A percentile compares a stretch with the other conserved stretches of the same genome.
Conservation (phyloP, 306 rosid species). For the Quercus rubra region DNA sequence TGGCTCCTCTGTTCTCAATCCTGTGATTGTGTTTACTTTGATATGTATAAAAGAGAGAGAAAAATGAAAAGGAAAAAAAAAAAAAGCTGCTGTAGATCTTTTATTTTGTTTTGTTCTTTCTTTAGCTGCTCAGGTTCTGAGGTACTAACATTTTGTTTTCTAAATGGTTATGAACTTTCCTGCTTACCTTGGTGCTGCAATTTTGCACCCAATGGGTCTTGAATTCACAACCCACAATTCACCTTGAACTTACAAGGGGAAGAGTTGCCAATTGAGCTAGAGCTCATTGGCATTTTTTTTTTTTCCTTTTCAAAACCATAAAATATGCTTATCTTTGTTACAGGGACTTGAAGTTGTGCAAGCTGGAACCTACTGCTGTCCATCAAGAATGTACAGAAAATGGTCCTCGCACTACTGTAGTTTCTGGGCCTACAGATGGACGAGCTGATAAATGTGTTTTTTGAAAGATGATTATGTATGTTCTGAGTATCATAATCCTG, state of each 20-base stretch:
- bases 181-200: not conserved
- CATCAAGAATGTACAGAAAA: constrained; percentile 10
- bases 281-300: not conserved
- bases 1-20: too few species aligned
- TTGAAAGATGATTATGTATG: constrained; percentile 16
- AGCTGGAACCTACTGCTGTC: constrained; percentile 14
- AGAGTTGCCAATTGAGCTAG: too few species aligned
- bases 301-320: not conserved
- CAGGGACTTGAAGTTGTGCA: constrained; percentile 32
- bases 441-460: constrained; percentile 14
- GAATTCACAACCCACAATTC: too few species aligned
- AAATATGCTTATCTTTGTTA: not conserved
- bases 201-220: not conserved
- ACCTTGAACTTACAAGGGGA: too few species aligned
- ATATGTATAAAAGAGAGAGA: not conserved
- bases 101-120: not conserved
- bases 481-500: constrained; percentile 23
- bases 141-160: not conserved
- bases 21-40: not conserved
- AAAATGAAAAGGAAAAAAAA: too few species aligned
- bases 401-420: constrained; percentile 13
- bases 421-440: constrained; percentile 6
- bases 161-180: not conserved
- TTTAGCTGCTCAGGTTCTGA: not conserved
- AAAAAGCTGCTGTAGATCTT: not conserved